Percentiles rank a stretch among this genome's conserved stretches.
phyloP scores from a whole-genome alignment of 208 protist species.

The Herpetomonas tarakana region DNA sequence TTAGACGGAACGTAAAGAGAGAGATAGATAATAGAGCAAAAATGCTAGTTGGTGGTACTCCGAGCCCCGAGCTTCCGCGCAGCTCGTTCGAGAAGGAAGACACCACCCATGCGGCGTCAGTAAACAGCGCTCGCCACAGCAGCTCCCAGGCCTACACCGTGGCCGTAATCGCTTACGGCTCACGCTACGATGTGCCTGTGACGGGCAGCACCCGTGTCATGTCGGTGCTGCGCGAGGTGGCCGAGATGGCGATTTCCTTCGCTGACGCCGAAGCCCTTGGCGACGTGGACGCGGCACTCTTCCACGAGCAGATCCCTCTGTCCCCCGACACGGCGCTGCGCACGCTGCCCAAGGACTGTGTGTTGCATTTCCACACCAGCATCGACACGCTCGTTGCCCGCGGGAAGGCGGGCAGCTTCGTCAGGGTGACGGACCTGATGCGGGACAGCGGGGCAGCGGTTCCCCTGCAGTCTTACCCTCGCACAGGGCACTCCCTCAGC shows the following conservation, averaged over 20 bases:
- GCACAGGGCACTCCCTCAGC: background rate
- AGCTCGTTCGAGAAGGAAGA: no score
- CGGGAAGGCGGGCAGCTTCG: constrained; percentile 29
- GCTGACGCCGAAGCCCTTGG: constrained; percentile 18
- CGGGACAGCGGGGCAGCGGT: background rate
- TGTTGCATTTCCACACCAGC: constrained; percentile 56
- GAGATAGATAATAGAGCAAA: no score
- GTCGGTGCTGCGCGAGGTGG: constrained; percentile 42
- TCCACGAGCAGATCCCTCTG: constrained; percentile 32
- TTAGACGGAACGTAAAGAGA: no score
- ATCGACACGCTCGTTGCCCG: constrained; percentile 21
- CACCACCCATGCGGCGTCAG: no score
- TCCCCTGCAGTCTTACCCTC: background rate
- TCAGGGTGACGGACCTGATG: constrained; percentile 19
- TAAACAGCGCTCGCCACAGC: no score
- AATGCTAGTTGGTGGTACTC: no score
- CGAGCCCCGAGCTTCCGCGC: no score
- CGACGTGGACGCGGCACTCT: constrained; percentile 35
- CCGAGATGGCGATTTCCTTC: constrained; percentile 32
- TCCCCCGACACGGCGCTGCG: constrained; percentile 28
- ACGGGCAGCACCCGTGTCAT: constrained; percentile 25
- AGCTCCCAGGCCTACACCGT: constrained; percentile 4
- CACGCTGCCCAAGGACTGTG: constrained; percentile 22
- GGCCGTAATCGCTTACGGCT: constrained; percentile 28
- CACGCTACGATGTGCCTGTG: constrained; percentile 32